Percentiles rank a stretch among this genome's conserved stretches.
Evolutionary conservation across 73 alveolate genomes (phyloP).

Genomic region (Tetrahymena borealis): DNA sequence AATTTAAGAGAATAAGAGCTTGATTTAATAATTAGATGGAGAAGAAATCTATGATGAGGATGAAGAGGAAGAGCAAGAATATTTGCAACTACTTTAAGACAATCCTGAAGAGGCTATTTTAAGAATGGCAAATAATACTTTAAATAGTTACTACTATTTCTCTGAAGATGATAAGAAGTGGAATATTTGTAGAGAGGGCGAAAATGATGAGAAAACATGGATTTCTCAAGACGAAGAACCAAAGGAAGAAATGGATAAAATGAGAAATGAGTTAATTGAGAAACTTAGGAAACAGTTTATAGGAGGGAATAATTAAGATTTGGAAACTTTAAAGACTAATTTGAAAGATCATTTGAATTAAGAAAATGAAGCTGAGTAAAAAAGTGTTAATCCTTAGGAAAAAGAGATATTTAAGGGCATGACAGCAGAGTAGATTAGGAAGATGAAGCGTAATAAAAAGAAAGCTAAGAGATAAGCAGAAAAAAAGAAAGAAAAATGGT

Average conservation of each 20-base stretch:
- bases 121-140: conserved; percentile 16
- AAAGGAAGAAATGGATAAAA: conserved; percentile 7
- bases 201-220: not conserved
- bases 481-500: conserved; percentile 72
- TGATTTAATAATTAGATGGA: not conserved
- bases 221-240: conserved; percentile 12
- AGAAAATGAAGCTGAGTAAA: not conserved
- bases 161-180: conserved; percentile 1
- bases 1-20: not conserved
- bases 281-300: conserved; percentile 15
- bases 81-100: conserved; percentile 6
- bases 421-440: not conserved
- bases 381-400: not conserved
- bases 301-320: not conserved
- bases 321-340: not conserved
- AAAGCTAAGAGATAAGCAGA: conserved; percentile 55
- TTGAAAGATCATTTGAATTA: not conserved
- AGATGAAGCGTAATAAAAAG: conserved; percentile 48
- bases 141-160: conserved; percentile 3
- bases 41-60: not conserved
- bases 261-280: conserved; percentile 17
- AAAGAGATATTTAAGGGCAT: conserved; percentile 29
- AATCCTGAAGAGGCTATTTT: conserved; percentile 20
- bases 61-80: not conserved
- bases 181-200: not conserved